Conservation (phyloP, 1,284 basidiomycete species). For the Athelia sp. region DNA sequence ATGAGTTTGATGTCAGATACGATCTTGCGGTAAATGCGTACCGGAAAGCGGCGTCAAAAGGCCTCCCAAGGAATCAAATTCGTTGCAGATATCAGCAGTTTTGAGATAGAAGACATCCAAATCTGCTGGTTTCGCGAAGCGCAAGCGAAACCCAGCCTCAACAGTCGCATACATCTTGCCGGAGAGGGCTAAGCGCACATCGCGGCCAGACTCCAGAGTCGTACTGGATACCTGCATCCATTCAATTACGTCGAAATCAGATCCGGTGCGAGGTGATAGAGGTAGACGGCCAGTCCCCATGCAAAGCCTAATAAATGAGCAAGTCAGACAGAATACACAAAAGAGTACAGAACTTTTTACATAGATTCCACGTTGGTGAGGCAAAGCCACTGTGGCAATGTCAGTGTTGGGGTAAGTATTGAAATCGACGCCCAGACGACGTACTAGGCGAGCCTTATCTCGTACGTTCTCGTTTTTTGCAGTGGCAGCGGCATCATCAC, state of each 20-base stretch:
- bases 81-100: slow-evolving; percentile 15
- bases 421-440: slow-evolving; percentile 8
- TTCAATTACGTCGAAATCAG: slow-evolving; percentile 15
- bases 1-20: background rate
- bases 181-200: slow-evolving; percentile 29
- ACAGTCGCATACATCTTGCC: slow-evolving; percentile 27
- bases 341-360: slow-evolving; percentile 13
- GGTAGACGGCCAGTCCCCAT: slow-evolving; percentile 32
- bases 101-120: slow-evolving; percentile 29
- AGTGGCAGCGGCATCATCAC: slow-evolving; percentile 15
- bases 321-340: background rate
- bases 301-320: slow-evolving; percentile 27
- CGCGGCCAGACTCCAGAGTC: slow-evolving; percentile 22
- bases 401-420: background rate
- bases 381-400: slow-evolving; percentile 29
- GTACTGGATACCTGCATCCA: slow-evolving; percentile 21
- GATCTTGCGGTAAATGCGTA: background rate
- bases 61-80: slow-evolving; percentile 3
- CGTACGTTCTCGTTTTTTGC: slow-evolving; percentile 21
- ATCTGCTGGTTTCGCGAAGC: slow-evolving; percentile 19
- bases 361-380: slow-evolving; percentile 34
- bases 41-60: background rate
- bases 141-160: slow-evolving; percentile 25
- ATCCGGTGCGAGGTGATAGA: slow-evolving; percentile 25
- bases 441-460: slow-evolving; percentile 33